These are phyloP conservation scores for Hymenoscyphus scutula DNA, from an alignment of 2,329 filamentous ascomycete species.

Conservation along the genomic window DNA sequence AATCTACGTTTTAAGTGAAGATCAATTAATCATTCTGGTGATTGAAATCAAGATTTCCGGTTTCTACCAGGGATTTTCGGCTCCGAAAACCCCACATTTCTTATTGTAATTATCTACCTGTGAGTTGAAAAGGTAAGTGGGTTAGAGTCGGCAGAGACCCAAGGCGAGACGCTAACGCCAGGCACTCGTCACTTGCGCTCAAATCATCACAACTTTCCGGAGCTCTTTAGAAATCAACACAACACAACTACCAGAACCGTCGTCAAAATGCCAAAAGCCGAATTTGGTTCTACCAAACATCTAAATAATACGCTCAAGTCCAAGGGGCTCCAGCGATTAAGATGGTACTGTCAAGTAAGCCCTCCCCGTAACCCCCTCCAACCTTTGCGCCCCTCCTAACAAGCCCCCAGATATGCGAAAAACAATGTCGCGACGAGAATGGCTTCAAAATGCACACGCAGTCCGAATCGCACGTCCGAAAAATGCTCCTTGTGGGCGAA, in stretches of 20 bases:
- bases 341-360: conserved; percentile 80
- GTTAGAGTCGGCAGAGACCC: background rate
- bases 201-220: background rate
- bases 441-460: conserved; percentile 92
- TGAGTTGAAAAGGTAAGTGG: background rate
- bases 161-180: background rate
- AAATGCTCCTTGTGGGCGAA: conserved; percentile 84
- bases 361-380: background rate
- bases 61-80: too few relatives aligned
- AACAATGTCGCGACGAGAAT: conserved; percentile 80
- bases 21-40: too few relatives aligned
- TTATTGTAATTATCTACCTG: background rate
- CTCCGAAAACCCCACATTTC: too few relatives aligned
- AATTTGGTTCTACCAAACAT: conserved; percentile 87
- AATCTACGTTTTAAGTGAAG: too few relatives aligned
- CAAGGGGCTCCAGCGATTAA: conserved; percentile 72
- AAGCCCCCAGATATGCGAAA: conserved; percentile 66
- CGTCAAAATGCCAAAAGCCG: conserved; percentile 80
- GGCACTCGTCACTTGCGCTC: background rate
- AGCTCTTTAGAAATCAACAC: background rate
- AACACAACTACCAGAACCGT: background rate
- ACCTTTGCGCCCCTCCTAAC: conserved; percentile 13
- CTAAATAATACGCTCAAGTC: conserved; percentile 88
- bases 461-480: conserved; percentile 82
- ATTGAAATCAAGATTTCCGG: too few relatives aligned